These are phyloP conservation scores for Backusella tarrabulga DNA, from an alignment of 192 early-diverging fungal species.

Conservation along the genomic window DNA sequence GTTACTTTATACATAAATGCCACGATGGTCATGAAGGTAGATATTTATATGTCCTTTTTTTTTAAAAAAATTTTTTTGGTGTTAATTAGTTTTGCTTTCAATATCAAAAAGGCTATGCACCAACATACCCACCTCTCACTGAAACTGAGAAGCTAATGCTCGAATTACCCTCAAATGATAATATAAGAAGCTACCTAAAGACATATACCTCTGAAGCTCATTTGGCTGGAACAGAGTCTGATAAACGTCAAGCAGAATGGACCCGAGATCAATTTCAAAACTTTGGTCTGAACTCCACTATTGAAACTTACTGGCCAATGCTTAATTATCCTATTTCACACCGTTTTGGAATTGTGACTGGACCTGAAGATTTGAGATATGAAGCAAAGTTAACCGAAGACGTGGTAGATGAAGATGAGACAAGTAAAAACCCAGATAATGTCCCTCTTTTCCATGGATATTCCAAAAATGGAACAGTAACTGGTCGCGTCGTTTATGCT, in stretches of 20 bases:
- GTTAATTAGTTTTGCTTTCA: background rate
- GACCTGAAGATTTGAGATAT: constrained; percentile 40
- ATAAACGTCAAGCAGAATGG: constrained; percentile 50
- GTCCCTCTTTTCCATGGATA: constrained; percentile 64
- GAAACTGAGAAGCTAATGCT: constrained; percentile 18
- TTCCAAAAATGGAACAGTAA: constrained; percentile 57
- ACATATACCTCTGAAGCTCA: constrained; percentile 60
- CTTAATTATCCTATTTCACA: constrained; percentile 56
- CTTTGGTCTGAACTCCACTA: constrained; percentile 54
- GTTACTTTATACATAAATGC: background rate
- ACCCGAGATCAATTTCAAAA: constrained; percentile 51
- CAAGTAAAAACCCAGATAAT: constrained; percentile 51
- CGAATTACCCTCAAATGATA: constrained; percentile 19
- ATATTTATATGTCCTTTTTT: background rate
- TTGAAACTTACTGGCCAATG: constrained; percentile 59
- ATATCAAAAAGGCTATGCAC: background rate
- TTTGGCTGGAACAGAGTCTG: constrained; percentile 49
- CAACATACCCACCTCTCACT: background rate
- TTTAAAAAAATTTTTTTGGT: background rate
- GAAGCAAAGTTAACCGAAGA: constrained; percentile 58
- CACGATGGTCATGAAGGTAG: background rate
- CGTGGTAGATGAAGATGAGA: constrained; percentile 54
- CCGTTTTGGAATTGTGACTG: constrained; percentile 52
- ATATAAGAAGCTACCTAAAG: constrained; percentile 42
- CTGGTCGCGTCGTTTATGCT: constrained; percentile 61